Evolutionary conservation across 2,329 filamentous ascomycete genomes (phyloP).

Genomic region (Neofusicoccum ribis): DNA sequence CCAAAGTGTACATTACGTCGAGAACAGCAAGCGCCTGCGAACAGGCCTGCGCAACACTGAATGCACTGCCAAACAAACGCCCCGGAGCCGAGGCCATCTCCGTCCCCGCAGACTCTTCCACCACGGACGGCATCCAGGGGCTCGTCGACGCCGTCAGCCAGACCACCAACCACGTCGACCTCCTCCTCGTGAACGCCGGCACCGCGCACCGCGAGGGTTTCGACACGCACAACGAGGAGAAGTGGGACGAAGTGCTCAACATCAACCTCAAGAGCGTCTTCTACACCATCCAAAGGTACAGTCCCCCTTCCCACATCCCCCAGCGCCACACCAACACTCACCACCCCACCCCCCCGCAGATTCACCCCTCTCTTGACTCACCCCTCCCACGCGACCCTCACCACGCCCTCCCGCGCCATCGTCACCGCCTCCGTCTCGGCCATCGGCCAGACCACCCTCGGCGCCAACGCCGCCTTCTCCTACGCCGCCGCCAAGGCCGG

Average conservation of each 20-base stretch:
- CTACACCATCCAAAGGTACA: conserved; percentile 37
- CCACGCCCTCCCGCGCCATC: conserved; percentile 40
- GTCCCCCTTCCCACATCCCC: too few relatives aligned
- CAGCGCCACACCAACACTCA: background rate
- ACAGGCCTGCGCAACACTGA: conserved; percentile 41
- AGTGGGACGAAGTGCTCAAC: conserved; percentile 40
- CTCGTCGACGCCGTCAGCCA: conserved; percentile 34
- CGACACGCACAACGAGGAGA: conserved; percentile 15
- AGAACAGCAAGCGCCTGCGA: conserved; percentile 39
- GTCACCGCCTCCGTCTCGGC: conserved; percentile 39
- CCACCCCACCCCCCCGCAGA: conserved; percentile 21
- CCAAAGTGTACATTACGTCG: conserved; percentile 41
- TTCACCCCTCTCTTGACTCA: conserved; percentile 37
- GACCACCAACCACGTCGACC: conserved; percentile 35
- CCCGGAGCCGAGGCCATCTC: conserved; percentile 36
- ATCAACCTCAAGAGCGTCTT: conserved; percentile 42
- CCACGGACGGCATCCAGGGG: conserved; percentile 37
- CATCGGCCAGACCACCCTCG: conserved; percentile 36
- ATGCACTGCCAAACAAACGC: conserved; percentile 38
- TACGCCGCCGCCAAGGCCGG: conserved; percentile 44
- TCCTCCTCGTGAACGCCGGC: conserved; percentile 42
- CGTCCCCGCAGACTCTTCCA: conserved; percentile 40
- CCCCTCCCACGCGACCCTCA: conserved; percentile 27
- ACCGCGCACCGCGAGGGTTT: too few relatives aligned
- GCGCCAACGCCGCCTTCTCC: conserved; percentile 41